Evolutionary conservation across 2,329 filamentous ascomycete species (phyloP).

Genomic region (Tolypocladium inflatum): DNA sequence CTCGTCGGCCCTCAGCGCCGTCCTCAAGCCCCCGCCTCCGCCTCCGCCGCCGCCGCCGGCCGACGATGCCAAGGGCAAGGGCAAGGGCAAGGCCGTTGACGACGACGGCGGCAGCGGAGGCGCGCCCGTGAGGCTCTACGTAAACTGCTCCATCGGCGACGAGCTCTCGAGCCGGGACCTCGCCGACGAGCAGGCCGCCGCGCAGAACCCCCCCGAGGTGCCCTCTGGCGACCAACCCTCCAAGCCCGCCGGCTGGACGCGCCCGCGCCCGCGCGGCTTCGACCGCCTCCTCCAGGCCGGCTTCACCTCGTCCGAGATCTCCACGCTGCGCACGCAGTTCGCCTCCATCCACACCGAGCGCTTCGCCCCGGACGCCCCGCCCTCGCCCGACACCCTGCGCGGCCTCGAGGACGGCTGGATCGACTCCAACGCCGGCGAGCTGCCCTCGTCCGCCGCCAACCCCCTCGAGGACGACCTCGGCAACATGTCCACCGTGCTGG

Average conservation of each 20-base stretch:
- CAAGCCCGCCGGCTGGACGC: constrained; percentile 34
- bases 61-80: constrained; percentile 16
- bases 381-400: constrained; percentile 64
- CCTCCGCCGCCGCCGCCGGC: constrained; percentile 38
- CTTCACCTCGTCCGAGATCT: constrained; percentile 75
- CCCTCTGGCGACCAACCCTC: constrained; percentile 38
- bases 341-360: constrained; percentile 71
- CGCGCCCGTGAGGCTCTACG: constrained; percentile 54
- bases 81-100: constrained; percentile 51
- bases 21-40: constrained; percentile 56
- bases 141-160: constrained; percentile 88
- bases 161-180: constrained; percentile 61
- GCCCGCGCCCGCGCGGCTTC: constrained; percentile 57
- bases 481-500: constrained; percentile 49
- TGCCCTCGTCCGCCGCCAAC: constrained; percentile 26
- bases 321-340: constrained; percentile 80
- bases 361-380: constrained; percentile 84
- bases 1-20: constrained; percentile 53
- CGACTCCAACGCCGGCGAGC: constrained; percentile 49
- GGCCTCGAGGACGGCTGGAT: constrained; percentile 86
- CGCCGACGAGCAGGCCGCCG: constrained; percentile 49
- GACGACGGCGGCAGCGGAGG: not conserved
- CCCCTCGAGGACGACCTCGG: constrained; percentile 37
- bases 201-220: constrained; percentile 25
- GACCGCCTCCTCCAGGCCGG: constrained; percentile 74